These are phyloP conservation scores for Arctostaphylos glauca DNA, from an alignment of 148 eudicot genomes.

Conservation along the genomic window DNA sequence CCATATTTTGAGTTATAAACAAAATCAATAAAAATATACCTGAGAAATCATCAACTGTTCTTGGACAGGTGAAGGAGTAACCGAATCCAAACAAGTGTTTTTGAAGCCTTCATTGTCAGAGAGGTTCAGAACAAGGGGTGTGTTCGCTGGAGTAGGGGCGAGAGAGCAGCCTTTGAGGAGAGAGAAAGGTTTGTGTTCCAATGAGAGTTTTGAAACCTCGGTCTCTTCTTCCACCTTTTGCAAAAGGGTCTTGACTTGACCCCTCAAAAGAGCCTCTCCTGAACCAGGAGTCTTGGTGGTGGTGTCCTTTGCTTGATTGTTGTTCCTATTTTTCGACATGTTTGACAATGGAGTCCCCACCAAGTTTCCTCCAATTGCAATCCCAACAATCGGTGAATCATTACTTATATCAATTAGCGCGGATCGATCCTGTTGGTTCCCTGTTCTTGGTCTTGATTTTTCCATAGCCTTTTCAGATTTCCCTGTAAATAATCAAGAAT, in stretches of 20 bases:
- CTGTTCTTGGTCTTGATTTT: constrained; percentile 35
- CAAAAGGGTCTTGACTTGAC: constrained; percentile 74
- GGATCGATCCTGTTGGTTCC: constrained; percentile 34
- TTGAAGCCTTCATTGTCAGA: constrained; percentile 21
- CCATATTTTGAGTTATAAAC: neutral
- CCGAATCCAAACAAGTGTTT: constrained; percentile 31
- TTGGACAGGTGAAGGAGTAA: constrained; percentile 41
- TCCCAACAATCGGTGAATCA: constrained; percentile 86
- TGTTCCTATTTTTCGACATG: constrained; percentile 39
- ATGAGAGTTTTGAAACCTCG: constrained; percentile 47
- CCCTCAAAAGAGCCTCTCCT: constrained; percentile 80
- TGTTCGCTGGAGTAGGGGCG: constrained; percentile 90
- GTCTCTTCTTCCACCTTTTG: constrained; percentile 89
- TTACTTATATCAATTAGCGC: constrained; percentile 77
- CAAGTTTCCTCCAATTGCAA: constrained; percentile 49
- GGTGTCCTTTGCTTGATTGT: constrained; percentile 19
- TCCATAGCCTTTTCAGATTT: constrained; percentile 41
- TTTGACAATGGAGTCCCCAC: constrained; percentile 56
- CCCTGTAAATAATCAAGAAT: constrained; percentile 32
- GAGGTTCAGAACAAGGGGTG: constrained; percentile 50
- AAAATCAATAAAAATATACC: constrained; percentile 18
- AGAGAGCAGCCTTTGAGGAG: constrained; percentile 38
- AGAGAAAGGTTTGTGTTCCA: constrained; percentile 29
- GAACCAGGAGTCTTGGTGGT: constrained; percentile 64
- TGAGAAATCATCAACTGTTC: constrained; percentile 49